Percentiles rank a stretch among this genome's conserved stretches.
Evolutionary conservation across 495 filamentous ascomycete species (phyloP).

Genomic region (Xylaria bambusicola): DNA sequence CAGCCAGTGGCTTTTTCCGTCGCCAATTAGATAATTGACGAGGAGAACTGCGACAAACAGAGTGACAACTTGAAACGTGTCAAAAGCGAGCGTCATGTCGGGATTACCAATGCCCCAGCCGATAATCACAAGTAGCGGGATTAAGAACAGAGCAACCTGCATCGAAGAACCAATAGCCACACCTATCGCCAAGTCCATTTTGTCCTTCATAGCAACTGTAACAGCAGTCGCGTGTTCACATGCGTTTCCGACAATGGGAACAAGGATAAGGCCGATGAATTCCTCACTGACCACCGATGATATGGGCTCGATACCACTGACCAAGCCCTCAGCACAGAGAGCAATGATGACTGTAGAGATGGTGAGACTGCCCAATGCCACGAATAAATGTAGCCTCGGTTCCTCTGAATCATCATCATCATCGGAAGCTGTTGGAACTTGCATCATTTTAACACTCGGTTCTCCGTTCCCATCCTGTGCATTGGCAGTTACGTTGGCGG

Average conservation of each 20-base stretch:
- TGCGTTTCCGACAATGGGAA: constrained; percentile 89
- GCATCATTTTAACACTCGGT: constrained; percentile 37
- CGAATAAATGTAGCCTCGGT: constrained; percentile 68
- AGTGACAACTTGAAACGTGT: constrained; percentile 77
- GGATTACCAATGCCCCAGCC: constrained; percentile 76
- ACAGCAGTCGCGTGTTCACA: constrained; percentile 88
- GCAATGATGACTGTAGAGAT: constrained; percentile 78
- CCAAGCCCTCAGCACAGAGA: constrained; percentile 89
- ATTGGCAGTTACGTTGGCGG: constrained; percentile 33
- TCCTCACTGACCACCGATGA: constrained; percentile 62
- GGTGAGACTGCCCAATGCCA: constrained; percentile 70
- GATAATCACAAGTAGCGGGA: constrained; percentile 75
- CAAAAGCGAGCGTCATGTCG: constrained; percentile 75
- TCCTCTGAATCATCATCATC: constrained; percentile 66
- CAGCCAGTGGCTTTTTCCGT: constrained; percentile 64
- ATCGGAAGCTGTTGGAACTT: constrained; percentile 36
- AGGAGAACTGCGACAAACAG: constrained; percentile 77
- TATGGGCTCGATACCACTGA: constrained; percentile 72
- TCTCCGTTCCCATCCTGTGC: constrained; percentile 48
- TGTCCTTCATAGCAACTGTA: constrained; percentile 84
- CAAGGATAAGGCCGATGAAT: constrained; percentile 80
- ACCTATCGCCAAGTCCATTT: constrained; percentile 86
- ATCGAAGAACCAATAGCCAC: constrained; percentile 83
- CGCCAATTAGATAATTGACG: constrained; percentile 80
- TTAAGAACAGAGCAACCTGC: constrained; percentile 81